Evolutionary conservation across 805 yeast genomes (phyloP).

Genomic region (Metschnikowia cerradonensis): DNA sequence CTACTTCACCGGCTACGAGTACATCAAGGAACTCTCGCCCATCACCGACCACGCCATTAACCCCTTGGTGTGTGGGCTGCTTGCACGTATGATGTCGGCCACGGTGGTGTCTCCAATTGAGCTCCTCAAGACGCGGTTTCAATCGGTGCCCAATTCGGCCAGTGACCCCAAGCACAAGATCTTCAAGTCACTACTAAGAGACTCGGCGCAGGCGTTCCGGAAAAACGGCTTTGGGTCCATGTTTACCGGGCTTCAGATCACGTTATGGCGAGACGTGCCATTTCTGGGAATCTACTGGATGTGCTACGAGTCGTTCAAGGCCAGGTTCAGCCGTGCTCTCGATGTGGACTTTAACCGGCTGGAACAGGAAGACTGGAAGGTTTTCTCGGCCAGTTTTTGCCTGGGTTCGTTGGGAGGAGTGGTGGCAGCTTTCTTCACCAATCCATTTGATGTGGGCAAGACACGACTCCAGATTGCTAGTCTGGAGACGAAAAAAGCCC

Average conservation of each 20-base stretch:
- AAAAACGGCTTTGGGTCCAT: constrained; percentile 58
- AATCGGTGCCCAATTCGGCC: constrained; percentile 63
- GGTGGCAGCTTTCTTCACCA: constrained; percentile 80
- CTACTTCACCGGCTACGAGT: constrained; percentile 91
- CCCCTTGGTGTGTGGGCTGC: constrained; percentile 80
- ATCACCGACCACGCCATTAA: constrained; percentile 48
- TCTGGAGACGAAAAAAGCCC: constrained; percentile 19
- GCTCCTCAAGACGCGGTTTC: constrained; percentile 80
- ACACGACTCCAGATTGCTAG: constrained; percentile 76
- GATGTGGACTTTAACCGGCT: constrained; percentile 21
- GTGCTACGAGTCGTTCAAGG: constrained; percentile 57
- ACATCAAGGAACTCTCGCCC: constrained; percentile 67
- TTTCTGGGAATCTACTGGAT: constrained; percentile 96
- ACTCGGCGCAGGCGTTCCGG: constrained; percentile 48
- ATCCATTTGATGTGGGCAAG: constrained; percentile 97
- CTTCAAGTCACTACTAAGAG: constrained; percentile 46
- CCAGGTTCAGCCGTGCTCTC: constrained; percentile 19
- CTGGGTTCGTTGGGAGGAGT: constrained; percentile 84
- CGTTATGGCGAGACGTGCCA: constrained; percentile 97
- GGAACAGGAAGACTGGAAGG: constrained; percentile 32
- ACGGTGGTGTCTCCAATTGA: constrained; percentile 85
- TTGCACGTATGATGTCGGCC: constrained; percentile 81
- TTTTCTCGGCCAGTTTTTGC: constrained; percentile 62
- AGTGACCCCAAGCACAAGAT: constrained; percentile 24
- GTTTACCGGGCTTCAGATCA: constrained; percentile 81